These are phyloP conservation scores for Eutrema salsugineum DNA, from an alignment of 441 rosid species.

Conservation along the genomic window DNA sequence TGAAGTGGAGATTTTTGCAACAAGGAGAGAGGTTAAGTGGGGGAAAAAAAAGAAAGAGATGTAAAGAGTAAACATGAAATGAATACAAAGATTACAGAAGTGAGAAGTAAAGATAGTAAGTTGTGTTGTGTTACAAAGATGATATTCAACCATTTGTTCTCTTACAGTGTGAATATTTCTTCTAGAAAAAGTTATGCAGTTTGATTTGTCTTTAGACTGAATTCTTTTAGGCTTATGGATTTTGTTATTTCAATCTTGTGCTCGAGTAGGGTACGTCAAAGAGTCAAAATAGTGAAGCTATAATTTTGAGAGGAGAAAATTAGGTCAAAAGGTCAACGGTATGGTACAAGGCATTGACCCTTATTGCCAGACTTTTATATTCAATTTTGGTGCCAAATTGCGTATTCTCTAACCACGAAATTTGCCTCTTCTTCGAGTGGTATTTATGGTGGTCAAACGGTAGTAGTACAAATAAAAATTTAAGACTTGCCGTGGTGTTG, in stretches of 20 bases:
- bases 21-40: constrained; percentile 1
- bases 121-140: constrained; percentile 11
- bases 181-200: neutral
- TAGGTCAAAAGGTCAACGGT: too few relatives aligned
- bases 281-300: too few relatives aligned
- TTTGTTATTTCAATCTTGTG: neutral
- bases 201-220: neutral
- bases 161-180: neutral
- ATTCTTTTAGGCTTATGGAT: neutral
- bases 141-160: constrained; percentile 20
- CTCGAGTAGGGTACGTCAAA: neutral
- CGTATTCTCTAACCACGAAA: too few relatives aligned
- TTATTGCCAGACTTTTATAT: too few relatives aligned
- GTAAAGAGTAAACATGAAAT: constrained; percentile 25
- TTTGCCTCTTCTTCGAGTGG: too few relatives aligned
- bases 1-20: constrained; percentile 18
- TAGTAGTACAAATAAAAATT: too few relatives aligned
- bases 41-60: neutral
- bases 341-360: too few relatives aligned
- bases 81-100: constrained; percentile 23
- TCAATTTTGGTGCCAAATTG: too few relatives aligned
- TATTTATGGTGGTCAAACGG: too few relatives aligned
- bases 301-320: too few relatives aligned
- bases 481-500: too few relatives aligned
- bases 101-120: constrained; percentile 24